Conservation (phyloP, 257 asterid species). For the Salvia miltiorrhiza region DNA sequence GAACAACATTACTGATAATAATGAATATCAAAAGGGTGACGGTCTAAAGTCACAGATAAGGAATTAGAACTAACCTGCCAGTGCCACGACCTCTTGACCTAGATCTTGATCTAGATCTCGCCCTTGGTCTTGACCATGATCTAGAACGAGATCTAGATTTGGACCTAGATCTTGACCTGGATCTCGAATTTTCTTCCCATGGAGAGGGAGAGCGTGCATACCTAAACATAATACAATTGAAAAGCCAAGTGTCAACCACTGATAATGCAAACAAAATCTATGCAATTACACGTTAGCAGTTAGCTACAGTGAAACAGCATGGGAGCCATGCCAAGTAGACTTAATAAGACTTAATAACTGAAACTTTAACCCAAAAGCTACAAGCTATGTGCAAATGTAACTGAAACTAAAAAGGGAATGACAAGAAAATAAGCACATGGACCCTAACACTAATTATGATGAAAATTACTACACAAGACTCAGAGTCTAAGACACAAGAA, state of each 20-base stretch:
- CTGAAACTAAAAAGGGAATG: not conserved
- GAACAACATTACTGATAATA: not conserved
- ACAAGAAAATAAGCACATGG: not conserved
- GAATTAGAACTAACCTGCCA: conserved; percentile 46
- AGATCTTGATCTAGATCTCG: conserved; percentile 47
- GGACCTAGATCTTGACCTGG: conserved; percentile 63
- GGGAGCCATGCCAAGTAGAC: not conserved
- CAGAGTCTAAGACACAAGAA: not conserved
- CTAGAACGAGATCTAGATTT: conserved; percentile 58
- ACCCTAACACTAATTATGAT: not conserved
- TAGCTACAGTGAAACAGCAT: not conserved
- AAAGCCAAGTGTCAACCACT: conserved; percentile 14
- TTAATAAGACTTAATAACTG: not conserved
- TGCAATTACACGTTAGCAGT: not conserved
- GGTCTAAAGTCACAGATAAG: not conserved
- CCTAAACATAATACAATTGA: conserved; percentile 30
- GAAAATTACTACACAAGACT: not conserved
- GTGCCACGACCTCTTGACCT: conserved; percentile 70
- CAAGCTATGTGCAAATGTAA: not conserved
- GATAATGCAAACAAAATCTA: not conserved
- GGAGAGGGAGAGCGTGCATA: conserved; percentile 78
- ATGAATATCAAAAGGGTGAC: not conserved
- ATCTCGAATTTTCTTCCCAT: conserved; percentile 55
- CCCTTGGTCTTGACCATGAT: conserved; percentile 60
- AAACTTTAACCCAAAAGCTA: not conserved